A percentile compares a stretch with the other conserved stretches of the same genome.
Conservation (phyloP, 306 rosid genomes). For the Cucumis hystrix region DNA sequence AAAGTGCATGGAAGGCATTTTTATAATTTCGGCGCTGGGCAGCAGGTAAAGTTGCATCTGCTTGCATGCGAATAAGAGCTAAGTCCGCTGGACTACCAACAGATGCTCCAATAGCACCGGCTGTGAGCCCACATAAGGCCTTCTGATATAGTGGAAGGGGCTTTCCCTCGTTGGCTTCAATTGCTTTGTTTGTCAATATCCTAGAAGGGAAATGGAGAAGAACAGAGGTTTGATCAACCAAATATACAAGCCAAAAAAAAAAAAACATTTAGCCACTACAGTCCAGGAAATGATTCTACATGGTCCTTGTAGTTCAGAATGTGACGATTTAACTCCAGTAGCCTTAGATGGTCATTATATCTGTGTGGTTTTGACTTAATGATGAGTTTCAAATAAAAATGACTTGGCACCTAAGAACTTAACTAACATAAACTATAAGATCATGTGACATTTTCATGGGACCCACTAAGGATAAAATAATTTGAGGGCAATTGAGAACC, state of each 20-base stretch:
- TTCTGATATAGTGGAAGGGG: conserved; percentile 93
- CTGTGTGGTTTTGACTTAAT: background rate
- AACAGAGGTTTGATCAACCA: background rate
- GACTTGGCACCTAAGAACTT: background rate
- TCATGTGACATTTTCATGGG: background rate
- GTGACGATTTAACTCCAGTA: background rate
- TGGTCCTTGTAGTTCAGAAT: background rate
- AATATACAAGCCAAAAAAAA: background rate
- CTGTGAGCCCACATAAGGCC: conserved; percentile 93
- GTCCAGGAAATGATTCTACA: background rate
- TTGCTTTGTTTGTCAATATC: conserved; percentile 69
- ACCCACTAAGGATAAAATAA: background rate
- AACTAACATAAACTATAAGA: background rate
- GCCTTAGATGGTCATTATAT: background rate
- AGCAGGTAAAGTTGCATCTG: conserved; percentile 82
- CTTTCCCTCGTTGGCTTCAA: conserved; percentile 96
- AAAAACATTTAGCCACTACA: background rate
- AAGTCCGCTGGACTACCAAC: conserved; percentile 94
- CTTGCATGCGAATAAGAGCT: conserved; percentile 97
- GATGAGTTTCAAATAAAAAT: background rate
- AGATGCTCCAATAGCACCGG: conserved; percentile 93
- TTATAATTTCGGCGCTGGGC: conserved; percentile 87
- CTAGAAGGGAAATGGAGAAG: conserved; percentile 18
- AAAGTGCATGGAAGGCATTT: conserved; percentile 92
- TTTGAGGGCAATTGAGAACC: background rate